Base-by-base conservation (phyloP, 352 stramenopile genomes). In the Pythium pectinolyticum region DNA sequence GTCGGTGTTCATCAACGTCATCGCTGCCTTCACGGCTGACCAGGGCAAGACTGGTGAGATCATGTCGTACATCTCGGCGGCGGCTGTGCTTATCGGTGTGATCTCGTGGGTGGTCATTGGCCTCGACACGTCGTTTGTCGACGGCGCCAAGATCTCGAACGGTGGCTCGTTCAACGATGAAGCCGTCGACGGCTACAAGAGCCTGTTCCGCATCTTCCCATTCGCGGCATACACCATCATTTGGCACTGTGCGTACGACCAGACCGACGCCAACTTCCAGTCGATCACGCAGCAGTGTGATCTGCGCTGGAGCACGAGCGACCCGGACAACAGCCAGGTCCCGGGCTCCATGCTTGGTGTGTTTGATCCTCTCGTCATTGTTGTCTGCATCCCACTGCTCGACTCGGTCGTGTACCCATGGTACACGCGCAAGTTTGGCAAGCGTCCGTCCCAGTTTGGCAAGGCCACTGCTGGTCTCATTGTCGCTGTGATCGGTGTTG, bases 161-260 rank as follows among this genome's bases (percentile, higher is more conserved):
- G 84, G 84, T 5, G 84, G 84, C 9, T 76, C 82, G 46, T 93
- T 80, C 61, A 91, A 93, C 25, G 86, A 93, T 30, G 80, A 93
- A 59, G 89, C 77, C 0, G 81, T 95, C 24, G 84, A 93, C 62
- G 86, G 92, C 60, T 89, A 94, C 62, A 92, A 94, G 68, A 85
- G 88, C 71, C 80, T 95, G 48, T 81, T 95, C 40, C 83, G 86
- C 17, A 81, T 95, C 45, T 75, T 95, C 19, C 86, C 86, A 5
- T 95, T 95, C 56, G 84, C 86, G 45, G 89, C 77, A n/a, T 95
- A 93, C 66, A 92, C 90, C 78, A 90, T 95, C 73, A 90, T 93
- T 71, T 95, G 86, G 86, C 82, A 93, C 61, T 93, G 84, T 41
- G 83, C 84, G 19, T 95, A 92, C 71, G 86, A 93, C 65, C 86